A percentile compares a stretch with the other conserved stretches of the same genome.
Evolutionary conservation across 495 filamentous ascomycete species (phyloP).

Genomic region (Aspergillus campestris): DNA sequence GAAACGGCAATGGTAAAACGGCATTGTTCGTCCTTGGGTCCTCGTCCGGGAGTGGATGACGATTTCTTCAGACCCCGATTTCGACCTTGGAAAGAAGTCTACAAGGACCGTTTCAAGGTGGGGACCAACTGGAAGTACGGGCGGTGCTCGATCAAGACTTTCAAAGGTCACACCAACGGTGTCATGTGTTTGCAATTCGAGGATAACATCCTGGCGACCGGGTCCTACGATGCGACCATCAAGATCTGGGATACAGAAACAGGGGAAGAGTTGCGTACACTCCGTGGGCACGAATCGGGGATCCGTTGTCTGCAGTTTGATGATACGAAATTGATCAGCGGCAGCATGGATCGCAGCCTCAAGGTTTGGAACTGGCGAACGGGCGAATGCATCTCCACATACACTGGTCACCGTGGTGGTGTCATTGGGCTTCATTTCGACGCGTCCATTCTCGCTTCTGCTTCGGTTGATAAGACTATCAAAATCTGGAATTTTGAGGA

Average conservation of each 20-base stretch:
- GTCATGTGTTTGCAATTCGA: slow-evolving; percentile 96
- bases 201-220: slow-evolving; percentile 83
- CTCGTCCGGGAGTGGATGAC: slow-evolving; percentile 21
- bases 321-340: slow-evolving; percentile 80
- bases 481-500: slow-evolving; percentile 91
- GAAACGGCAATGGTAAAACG: slow-evolving; percentile 29
- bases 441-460: slow-evolving; percentile 71
- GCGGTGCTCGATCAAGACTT: slow-evolving; percentile 68
- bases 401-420: slow-evolving; percentile 66
- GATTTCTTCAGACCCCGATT: slow-evolving; percentile 43
- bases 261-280: slow-evolving; percentile 72
- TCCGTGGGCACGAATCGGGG: slow-evolving; percentile 71
- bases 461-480: slow-evolving; percentile 80
- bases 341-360: slow-evolving; percentile 69
- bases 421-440: slow-evolving; percentile 85
- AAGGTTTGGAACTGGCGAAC: slow-evolving; percentile 97
- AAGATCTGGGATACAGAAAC: slow-evolving; percentile 95
- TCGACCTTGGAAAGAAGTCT: slow-evolving; percentile 87
- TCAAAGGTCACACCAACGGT: slow-evolving; percentile 87
- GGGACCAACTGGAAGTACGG: slow-evolving; percentile 96
- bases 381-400: slow-evolving; percentile 75
- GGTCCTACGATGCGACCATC: slow-evolving; percentile 89
- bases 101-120: slow-evolving; percentile 80
- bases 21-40: slow-evolving; percentile 25
- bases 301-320: slow-evolving; percentile 91